phyloP scores from a whole-genome alignment of 257 asterid genomes.

The Apocynum venetum region DNA sequence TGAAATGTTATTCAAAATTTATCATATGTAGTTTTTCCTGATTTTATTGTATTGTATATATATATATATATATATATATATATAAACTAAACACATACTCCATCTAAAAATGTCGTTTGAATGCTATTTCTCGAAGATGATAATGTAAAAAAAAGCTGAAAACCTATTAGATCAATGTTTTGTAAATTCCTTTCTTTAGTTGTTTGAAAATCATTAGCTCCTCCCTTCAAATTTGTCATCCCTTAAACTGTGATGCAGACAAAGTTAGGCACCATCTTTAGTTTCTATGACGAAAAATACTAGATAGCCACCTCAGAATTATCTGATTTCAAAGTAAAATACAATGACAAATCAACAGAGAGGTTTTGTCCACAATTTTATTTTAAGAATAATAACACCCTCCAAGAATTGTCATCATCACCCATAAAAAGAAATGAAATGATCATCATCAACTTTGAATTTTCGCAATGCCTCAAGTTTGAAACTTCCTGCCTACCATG shows the following conservation, averaged over 20 bases:
- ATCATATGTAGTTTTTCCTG: no score
- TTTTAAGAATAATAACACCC: no score
- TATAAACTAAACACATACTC: no score
- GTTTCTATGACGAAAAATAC: neutral
- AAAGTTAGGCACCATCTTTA: conserved; percentile 4
- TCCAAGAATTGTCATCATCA: no score
- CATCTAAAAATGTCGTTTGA: no score
- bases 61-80: no score
- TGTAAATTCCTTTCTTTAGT: neutral
- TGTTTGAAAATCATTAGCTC: neutral
- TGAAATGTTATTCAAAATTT: no score
- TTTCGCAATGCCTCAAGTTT: neutral
- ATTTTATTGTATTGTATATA: no score
- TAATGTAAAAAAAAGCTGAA: neutral
- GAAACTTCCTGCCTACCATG: neutral
- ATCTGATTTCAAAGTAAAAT: neutral
- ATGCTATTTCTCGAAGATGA: neutral
- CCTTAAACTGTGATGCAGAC: neutral
- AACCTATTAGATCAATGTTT: neutral
- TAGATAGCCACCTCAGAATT: neutral
- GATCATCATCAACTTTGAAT: neutral
- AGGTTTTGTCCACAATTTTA: no score
- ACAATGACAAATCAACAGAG: neutral
- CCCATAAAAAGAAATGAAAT: no score
- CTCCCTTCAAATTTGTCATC: neutral